Conservation (phyloP, 805 yeast genomes). For the Ogataea nitratoaversa region DNA sequence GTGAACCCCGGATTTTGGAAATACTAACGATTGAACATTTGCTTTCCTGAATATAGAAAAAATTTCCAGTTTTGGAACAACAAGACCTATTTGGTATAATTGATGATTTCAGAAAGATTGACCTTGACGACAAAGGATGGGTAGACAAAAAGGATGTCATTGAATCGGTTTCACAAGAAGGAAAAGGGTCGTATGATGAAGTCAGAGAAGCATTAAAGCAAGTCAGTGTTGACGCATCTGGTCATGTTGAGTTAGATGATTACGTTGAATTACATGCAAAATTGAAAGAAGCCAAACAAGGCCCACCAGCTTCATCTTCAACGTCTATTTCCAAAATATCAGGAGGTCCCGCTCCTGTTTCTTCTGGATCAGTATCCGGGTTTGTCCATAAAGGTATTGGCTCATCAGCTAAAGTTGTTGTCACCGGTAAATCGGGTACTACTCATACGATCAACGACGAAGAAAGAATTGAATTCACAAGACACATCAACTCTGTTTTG, state of each 20-base stretch:
- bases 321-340: constrained; percentile 15
- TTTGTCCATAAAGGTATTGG: constrained; percentile 50
- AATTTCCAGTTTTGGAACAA: constrained; percentile 81
- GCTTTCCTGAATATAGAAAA: no score
- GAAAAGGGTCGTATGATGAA: constrained; percentile 82
- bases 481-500: constrained; percentile 89
- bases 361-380: constrained; percentile 28
- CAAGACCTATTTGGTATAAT: constrained; percentile 81
- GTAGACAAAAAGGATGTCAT: constrained; percentile 88
- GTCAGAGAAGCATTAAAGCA: constrained; percentile 90
- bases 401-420: constrained; percentile 65
- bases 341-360: constrained; percentile 25
- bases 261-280: constrained; percentile 82
- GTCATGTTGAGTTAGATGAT: constrained; percentile 94
- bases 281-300: constrained; percentile 49
- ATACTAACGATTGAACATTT: no score
- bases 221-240: constrained; percentile 93
- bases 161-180: constrained; percentile 73
- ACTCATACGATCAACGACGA: constrained; percentile 97
- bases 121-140: constrained; percentile 89
- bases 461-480: constrained; percentile 91
- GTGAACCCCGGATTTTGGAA: no score
- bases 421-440: constrained; percentile 84
- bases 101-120: constrained; percentile 83
- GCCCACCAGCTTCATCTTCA: constrained; percentile 20